Evolutionary conservation across 163 green algal species (phyloP).

Genomic region (Scenedesmus sp.): DNA sequence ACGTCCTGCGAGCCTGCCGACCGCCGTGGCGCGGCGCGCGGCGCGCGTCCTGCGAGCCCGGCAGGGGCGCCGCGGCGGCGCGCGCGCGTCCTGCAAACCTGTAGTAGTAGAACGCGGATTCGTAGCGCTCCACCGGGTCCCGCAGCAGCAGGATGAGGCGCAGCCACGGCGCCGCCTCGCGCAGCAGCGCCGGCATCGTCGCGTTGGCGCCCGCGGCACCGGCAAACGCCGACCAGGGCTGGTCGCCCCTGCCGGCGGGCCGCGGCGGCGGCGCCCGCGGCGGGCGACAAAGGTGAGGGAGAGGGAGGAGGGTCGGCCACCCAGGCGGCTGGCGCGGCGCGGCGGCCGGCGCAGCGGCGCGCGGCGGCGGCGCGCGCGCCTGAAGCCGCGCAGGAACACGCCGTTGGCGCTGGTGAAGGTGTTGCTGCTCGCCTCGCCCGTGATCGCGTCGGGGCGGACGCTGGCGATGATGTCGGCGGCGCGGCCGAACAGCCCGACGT

Average conservation of each 20-base stretch:
- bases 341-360: no score
- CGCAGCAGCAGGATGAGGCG: constrained; percentile 68
- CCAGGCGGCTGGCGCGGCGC: not conserved
- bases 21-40: not conserved
- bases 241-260: constrained; percentile 19
- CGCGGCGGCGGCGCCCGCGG: no score
- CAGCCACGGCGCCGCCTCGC: constrained; percentile 61
- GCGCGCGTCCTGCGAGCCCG: no score
- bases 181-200: constrained; percentile 65
- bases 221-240: constrained; percentile 14
- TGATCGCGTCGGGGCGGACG: constrained; percentile 26
- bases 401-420: constrained; percentile 63
- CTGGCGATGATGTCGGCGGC: constrained; percentile 28
- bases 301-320: no score
- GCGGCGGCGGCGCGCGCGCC: no score
- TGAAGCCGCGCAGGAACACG: constrained; percentile 61
- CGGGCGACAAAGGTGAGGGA: no score
- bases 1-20: not conserved
- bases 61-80: no score
- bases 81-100: no score
- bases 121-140: constrained; percentile 67
- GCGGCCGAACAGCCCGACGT: constrained; percentile 62
- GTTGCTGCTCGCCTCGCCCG: constrained; percentile 69
- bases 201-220: constrained; percentile 45
- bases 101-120: constrained; percentile 72